Evolutionary conservation across 345 rosid genomes (phyloP).

Genomic region (Gossypium turneri): DNA sequence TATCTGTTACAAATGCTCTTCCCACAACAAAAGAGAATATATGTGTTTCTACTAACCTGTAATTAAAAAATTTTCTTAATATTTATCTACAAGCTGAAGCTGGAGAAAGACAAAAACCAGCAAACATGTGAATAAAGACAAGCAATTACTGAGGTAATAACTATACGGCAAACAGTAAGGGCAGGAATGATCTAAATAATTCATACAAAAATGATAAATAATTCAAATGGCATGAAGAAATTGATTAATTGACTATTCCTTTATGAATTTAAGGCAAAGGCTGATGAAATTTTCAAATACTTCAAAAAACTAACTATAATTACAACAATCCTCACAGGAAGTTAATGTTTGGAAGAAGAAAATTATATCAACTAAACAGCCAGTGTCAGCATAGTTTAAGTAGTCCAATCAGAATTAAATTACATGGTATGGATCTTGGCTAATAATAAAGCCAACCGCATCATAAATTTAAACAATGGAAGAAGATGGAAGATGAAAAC

Average conservation of each 20-base stretch:
- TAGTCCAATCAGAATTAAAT: not conserved
- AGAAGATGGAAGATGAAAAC: not conserved
- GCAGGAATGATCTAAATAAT: not conserved
- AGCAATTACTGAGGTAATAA: not conserved
- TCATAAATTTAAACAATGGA: not conserved
- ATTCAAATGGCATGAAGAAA: not conserved
- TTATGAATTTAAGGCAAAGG: not conserved
- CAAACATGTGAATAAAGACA: slow-evolving; percentile 12
- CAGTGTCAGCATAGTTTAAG: not conserved
- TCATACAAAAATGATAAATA: not conserved
- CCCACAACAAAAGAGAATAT: slow-evolving; percentile 98
- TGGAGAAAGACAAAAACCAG: slow-evolving; percentile 15
- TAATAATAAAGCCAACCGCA: not conserved
- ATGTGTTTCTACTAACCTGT: slow-evolving; percentile 99
- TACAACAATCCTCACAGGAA: slow-evolving; percentile 1
- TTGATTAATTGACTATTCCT: not conserved
- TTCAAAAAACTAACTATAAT: not conserved
- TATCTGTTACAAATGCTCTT: slow-evolving; percentile 98
- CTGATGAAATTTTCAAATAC: not conserved
- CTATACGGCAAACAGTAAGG: not conserved
- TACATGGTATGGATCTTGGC: not conserved
- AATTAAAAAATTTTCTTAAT: slow-evolving; percentile 28
- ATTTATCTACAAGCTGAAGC: slow-evolving; percentile 26
- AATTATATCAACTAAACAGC: not conserved
- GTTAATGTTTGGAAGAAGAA: not conserved